Evolutionary conservation across 139 green algal genomes (phyloP).

Genomic region (Dunaliella sp.): DNA sequence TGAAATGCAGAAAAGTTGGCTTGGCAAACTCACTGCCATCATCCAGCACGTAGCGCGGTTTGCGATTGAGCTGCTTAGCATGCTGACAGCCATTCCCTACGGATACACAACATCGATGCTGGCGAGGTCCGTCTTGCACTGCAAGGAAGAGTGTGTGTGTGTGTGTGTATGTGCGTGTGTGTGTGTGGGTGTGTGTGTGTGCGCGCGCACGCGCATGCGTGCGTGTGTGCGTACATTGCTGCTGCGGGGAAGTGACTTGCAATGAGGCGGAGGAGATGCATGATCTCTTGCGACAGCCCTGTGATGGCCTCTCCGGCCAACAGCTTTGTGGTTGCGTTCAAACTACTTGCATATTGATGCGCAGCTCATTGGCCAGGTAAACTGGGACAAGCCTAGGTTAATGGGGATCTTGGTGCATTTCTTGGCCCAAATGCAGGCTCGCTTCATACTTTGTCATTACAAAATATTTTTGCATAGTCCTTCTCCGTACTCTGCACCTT

Average conservation of each 20-base stretch:
- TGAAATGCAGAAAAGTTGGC: neutral
- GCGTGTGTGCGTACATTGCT: no score
- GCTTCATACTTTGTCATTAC: no score
- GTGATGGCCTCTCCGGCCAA: no score
- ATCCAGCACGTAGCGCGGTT: neutral
- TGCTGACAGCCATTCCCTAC: neutral
- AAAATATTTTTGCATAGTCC: no score
- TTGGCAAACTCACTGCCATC: neutral
- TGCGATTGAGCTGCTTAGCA: neutral
- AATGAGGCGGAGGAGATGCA: neutral
- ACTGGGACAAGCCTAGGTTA: no score
- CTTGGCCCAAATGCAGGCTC: no score
- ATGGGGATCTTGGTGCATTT: no score
- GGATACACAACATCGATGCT: neutral
- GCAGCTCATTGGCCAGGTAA: no score
- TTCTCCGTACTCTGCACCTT: no score
- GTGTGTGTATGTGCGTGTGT: neutral
- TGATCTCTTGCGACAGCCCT: neutral
- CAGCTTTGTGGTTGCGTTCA: no score
- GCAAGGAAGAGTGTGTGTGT: neutral
- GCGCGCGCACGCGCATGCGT: neutral
- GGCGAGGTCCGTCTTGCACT: neutral
- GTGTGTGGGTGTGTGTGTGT: neutral
- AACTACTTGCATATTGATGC: no score
- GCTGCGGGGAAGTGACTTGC: neutral